Percentiles rank a stretch among this genome's conserved stretches.
Evolutionary conservation across 2,329 filamentous ascomycete species (phyloP).

Genomic region (Huntiella moniliformis): DNA sequence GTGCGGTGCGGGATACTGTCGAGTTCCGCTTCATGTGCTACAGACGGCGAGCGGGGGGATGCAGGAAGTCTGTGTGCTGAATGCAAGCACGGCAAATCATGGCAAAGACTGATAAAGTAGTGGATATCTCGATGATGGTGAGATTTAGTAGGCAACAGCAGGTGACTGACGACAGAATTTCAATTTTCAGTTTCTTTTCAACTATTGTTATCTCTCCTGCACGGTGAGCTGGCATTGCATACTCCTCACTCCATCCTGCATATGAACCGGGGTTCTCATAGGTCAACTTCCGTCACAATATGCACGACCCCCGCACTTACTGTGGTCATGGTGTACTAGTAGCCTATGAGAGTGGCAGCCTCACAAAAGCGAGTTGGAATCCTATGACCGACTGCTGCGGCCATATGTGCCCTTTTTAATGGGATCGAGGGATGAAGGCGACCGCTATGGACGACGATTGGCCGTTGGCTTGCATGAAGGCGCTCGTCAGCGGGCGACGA

Average conservation of each 20-base stretch:
- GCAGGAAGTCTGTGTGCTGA: neutral
- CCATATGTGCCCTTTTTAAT: slow-evolving; percentile 3
- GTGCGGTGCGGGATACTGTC: no score
- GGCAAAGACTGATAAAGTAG: neutral
- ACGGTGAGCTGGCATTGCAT: slow-evolving; percentile 13
- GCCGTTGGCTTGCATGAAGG: neutral
- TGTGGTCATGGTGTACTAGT: slow-evolving; percentile 1
- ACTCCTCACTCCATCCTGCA: slow-evolving; percentile 10
- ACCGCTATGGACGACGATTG: neutral
- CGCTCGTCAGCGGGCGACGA: no score
- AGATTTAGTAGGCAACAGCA: no score
- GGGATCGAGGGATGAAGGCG: neutral
- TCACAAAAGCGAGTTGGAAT: slow-evolving; percentile 6
- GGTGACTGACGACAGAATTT: no score
- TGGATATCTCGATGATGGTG: neutral
- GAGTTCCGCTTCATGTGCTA: no score
- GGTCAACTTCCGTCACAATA: slow-evolving; percentile 2
- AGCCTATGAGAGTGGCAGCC: slow-evolving; percentile 11
- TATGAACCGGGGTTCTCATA: slow-evolving; percentile 10
- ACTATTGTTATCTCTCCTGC: slow-evolving; percentile 8
- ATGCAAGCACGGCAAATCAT: slow-evolving; percentile 2
- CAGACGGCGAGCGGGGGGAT: no score
- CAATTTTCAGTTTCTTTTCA: no score
- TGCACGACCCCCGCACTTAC: slow-evolving; percentile 9
- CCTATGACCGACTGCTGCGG: slow-evolving; percentile 4